phyloP scores from a whole-genome alignment of 345 rosid genomes.

The Anacardium occidentale region DNA sequence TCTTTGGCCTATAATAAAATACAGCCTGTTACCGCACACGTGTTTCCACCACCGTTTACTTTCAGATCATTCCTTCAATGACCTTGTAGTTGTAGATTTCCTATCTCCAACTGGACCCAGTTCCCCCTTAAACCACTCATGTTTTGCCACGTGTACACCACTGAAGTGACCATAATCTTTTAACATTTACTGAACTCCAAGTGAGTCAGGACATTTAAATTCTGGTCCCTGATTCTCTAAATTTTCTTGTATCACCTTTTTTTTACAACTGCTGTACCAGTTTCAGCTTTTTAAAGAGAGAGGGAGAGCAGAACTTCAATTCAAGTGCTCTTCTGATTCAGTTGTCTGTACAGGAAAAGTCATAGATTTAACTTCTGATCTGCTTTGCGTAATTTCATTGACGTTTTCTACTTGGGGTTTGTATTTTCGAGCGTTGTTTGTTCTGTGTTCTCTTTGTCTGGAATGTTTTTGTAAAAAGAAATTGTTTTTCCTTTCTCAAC shows the following conservation, averaged over 20 bases:
- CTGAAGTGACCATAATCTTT: background rate
- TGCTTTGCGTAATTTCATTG: conserved; percentile 13
- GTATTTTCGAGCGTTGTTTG: background rate
- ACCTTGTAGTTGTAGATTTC: conserved; percentile 21
- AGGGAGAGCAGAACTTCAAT: background rate
- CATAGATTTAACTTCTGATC: conserved; percentile 8
- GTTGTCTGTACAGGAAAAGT: conserved; percentile 3
- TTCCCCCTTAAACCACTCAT: background rate
- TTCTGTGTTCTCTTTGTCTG: background rate
- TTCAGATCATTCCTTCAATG: conserved; percentile 22
- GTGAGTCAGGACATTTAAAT: background rate
- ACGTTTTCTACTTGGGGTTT: conserved; percentile 10
- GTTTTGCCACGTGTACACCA: conserved; percentile 2
- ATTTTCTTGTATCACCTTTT: background rate
- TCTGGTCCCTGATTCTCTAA: conserved; percentile 4
- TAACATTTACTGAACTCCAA: background rate
- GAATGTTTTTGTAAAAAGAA: background rate
- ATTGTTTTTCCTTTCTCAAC: too few relatives aligned
- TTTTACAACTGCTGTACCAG: background rate
- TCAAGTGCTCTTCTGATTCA: background rate
- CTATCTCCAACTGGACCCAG: conserved; percentile 6
- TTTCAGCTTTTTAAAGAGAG: conserved; percentile 3
- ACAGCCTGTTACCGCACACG: conserved; percentile 9
- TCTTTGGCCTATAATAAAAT: conserved; percentile 2
- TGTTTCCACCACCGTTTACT: conserved; percentile 15